Evolutionary conservation across 139 green algal species (phyloP), one percentile per base, ranked within the genome.

Genomic region (Desmodesmus armatus): DNA sequence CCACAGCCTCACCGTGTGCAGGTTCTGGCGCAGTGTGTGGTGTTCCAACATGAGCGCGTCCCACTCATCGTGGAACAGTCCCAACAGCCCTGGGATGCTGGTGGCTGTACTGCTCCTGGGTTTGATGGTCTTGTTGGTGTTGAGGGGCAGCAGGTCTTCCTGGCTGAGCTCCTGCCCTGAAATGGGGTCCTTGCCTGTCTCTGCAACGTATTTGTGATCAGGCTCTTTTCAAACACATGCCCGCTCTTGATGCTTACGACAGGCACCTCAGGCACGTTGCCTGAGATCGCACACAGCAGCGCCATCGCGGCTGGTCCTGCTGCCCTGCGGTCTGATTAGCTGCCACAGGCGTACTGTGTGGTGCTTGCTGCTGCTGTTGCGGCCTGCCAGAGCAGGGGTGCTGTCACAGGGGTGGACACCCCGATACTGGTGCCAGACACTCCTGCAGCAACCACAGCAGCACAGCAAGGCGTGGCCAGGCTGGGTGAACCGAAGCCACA

Each of bases 31-130:
- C 82, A 98, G 90, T 33, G 87, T 88, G 91, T 98, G 93, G 17
- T 89, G 88, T 84, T 99, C 96, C 84, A 99, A 87, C 95, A 98
- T 97, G 29, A 95, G 87, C 1, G 94, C 93, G 81, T 99, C 97
- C 96, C 97, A 99, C 83, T 99, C 97, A 82, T 99, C 97, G 37
- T 99, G 97, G 37, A 99, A 97, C 17, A 98, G 75, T 13, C 86
- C 88, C 19, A 99, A 90, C 67, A 99, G 85, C 49, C 97, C 97
- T 9, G 97, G 97, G 44, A 99, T 97, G 87, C 93, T 98, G 62
- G 93, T 97, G 5, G 94, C 94, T 41, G 95, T 82, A 2, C 91
- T 82, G 5, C 94, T 87, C 33, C 97, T 84, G 0, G 97, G 96
- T 87, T 99, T 98, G 9, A 96, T 89, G 1, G 89, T 91, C 89